Base-by-base conservation (phyloP, 164 flowering plant species). In the Liriodendron chinense region DNA sequence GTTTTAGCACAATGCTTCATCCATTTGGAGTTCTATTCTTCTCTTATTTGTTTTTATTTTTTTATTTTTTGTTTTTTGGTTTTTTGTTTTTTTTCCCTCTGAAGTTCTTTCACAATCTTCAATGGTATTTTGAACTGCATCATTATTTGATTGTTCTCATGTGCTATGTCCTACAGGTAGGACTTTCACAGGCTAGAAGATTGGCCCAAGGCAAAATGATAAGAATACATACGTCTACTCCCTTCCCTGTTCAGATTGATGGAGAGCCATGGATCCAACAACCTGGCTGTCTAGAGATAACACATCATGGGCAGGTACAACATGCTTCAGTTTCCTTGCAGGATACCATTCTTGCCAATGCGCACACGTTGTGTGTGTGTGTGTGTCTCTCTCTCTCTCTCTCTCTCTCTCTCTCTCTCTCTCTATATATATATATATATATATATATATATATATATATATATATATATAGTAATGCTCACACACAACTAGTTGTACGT, bases 211-310 rank as follows among this genome's bases (percentile, higher is more conserved):
- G 94, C 28, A 72, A 72, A 61, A 73, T 72, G 2, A 83, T 88
- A 28, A 83, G 81, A 81, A 77, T 92, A 75, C 91, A 85, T 67
- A 47, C 77, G 47, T 83, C 84, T 12, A 84, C 82, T 80, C 83
- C 93, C 70, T 88, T 90, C 73, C 96, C 96, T 14, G 91, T 91
- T 68, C 94, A 90, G 84, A 90, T 91, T 74, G 96, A 91, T 75
- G 96, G 96, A 62, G 96, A 91, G 69, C 96, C 96, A 68, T 91
- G 85, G 69, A 87, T 90, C 70, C 89, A 86, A 63, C 86, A 87
- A 74, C 91, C 93, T 73, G 90, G 93, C 3, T 82, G 85, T 74
- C 22, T 91, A 67, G 90, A 88, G 62, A 88, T 89, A 69, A 84
- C 86, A 28, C 91, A 88, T 81, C 89, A 86, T 78, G 90, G 89